A percentile compares a stretch with the other conserved stretches of the same genome.
phyloP scores from a whole-genome alignment of 23 red algal species.

The Rhodosorus marinus region DNA sequence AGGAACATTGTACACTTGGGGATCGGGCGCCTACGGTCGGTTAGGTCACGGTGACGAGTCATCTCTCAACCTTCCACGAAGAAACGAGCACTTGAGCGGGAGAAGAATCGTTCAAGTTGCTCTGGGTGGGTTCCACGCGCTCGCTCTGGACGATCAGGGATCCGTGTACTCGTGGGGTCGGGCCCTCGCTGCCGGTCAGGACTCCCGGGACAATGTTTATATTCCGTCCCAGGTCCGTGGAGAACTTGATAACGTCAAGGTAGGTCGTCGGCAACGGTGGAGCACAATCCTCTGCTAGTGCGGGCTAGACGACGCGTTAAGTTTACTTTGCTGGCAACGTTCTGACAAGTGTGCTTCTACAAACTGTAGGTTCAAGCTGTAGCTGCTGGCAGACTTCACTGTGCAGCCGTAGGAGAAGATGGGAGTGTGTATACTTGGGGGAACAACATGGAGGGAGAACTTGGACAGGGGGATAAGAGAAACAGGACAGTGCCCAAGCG shows the following conservation, averaged over 20 bases:
- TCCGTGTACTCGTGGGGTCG: conserved; percentile 9
- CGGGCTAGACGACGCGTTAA: too few species aligned
- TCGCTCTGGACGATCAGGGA: neutral
- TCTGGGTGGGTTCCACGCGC: conserved; percentile 2
- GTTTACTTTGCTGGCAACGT: too few species aligned
- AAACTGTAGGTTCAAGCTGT: conserved; percentile 1
- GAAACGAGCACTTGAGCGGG: conserved; percentile 1
- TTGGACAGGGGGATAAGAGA: conserved; percentile 7
- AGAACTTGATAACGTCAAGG: too few species aligned
- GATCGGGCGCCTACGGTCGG: conserved; percentile 6
- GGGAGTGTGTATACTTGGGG: conserved; percentile 10
- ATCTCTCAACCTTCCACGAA: conserved; percentile 1
- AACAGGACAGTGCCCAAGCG: neutral
- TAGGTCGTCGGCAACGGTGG: too few species aligned
- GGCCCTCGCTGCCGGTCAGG: neutral
- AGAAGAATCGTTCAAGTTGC: neutral
- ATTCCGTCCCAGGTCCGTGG: too few species aligned
- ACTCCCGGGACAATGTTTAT: too few species aligned
- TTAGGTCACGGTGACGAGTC: conserved; percentile 7
- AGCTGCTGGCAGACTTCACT: conserved; percentile 3
- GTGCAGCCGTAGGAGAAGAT: conserved; percentile 1
- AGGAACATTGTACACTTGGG: neutral
- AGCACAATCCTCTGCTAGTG: too few species aligned
- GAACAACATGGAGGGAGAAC: neutral
- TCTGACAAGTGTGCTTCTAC: too few species aligned